A percentile compares a stretch with the other conserved stretches of the same genome.
Conservation (phyloP, 2,329 filamentous ascomycete genomes). For the Pyricularia pennisetigena region DNA sequence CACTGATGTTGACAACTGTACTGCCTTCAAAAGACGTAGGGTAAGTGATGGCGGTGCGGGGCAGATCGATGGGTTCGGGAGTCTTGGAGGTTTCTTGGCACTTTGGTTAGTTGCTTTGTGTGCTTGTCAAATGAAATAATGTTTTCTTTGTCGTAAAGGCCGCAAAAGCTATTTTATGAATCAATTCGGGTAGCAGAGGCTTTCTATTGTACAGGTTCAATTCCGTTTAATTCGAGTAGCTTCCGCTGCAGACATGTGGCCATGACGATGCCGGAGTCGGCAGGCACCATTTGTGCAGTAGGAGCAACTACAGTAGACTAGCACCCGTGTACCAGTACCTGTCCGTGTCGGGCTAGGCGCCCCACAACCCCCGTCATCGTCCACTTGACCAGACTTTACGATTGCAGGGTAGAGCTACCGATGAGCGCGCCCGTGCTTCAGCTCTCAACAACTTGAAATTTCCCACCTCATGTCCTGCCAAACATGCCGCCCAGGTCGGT, state of each 20-base stretch:
- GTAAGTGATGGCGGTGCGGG: neutral
- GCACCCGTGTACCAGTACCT: neutral
- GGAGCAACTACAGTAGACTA: neutral
- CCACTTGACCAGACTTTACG: neutral
- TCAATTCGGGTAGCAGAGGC: neutral
- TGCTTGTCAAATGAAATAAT: neutral
- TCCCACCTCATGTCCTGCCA: neutral
- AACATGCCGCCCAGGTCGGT: constrained; percentile 2
- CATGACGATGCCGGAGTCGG: neutral
- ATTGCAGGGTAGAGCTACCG: constrained; percentile 1
- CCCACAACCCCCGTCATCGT: neutral
- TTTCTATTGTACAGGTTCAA: neutral
- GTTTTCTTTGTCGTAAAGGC: neutral
- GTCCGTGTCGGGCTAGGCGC: neutral
- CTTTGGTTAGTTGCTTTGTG: neutral
- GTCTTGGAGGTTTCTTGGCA: neutral
- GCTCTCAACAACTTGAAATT: neutral
- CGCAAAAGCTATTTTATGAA: neutral
- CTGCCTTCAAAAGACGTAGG: neutral
- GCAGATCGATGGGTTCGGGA: neutral
- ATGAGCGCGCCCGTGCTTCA: neutral
- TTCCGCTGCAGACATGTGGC: neutral
- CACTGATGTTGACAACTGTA: neutral
- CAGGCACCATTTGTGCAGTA: neutral
- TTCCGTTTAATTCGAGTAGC: neutral